phyloP scores from a whole-genome alignment of 495 filamentous ascomycete genomes.

The Aspergillus wentii region DNA sequence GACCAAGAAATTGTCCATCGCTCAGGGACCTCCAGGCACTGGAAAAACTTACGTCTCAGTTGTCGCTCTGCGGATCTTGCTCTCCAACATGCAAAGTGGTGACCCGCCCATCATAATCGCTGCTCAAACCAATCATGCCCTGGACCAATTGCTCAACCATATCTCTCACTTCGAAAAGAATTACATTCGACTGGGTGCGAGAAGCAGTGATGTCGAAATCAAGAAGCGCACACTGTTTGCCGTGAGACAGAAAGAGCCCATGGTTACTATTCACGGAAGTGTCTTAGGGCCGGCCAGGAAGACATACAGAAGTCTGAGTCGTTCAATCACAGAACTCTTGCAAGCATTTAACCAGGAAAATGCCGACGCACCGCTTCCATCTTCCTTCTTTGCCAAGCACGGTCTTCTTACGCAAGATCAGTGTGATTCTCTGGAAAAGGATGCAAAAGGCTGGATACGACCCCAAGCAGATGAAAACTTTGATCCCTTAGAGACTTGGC shows the following conservation, averaged over 20 bases:
- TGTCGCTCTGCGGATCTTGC: conserved; percentile 60
- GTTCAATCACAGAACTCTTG: conserved; percentile 44
- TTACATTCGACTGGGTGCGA: conserved; percentile 75
- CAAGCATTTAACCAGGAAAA: conserved; percentile 34
- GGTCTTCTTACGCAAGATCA: conserved; percentile 60
- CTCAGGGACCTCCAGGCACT: conserved; percentile 90
- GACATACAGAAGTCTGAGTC: conserved; percentile 39
- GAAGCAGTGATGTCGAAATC: conserved; percentile 59
- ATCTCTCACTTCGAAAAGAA: conserved; percentile 59
- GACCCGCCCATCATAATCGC: conserved; percentile 74
- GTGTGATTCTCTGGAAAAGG: conserved; percentile 53
- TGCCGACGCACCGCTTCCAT: conserved; percentile 12
- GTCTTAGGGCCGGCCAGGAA: conserved; percentile 22
- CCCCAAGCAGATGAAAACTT: conserved; percentile 21
- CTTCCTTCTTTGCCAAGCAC: conserved; percentile 36
- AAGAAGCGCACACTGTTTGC: conserved; percentile 67
- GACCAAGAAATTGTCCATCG: conserved; percentile 66
- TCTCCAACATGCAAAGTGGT: conserved; percentile 52
- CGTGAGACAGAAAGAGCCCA: conserved; percentile 34
- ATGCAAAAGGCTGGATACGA: conserved; percentile 46
- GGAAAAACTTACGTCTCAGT: conserved; percentile 83
- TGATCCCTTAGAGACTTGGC: conserved; percentile 57
- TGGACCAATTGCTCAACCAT: conserved; percentile 76
- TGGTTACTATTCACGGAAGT: conserved; percentile 24
- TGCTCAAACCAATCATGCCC: conserved; percentile 89